Evolutionary conservation across 805 yeast genomes (phyloP).

Genomic region (Cyberlindnera amylophila): DNA sequence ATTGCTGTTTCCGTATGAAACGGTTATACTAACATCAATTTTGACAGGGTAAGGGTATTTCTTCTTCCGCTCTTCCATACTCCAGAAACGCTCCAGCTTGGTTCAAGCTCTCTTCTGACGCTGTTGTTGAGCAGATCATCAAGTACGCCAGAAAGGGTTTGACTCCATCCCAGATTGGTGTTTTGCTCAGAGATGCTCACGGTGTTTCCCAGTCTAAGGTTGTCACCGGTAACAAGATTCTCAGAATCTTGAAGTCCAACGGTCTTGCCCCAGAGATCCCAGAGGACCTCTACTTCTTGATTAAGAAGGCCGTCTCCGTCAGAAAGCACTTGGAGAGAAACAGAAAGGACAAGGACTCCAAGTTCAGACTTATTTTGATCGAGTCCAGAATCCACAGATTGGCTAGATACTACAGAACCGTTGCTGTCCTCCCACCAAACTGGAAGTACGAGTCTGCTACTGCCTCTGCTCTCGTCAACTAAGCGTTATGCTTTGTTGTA

Average conservation of each 20-base stretch:
- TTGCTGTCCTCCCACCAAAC: conserved; percentile 98
- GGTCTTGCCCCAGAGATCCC: conserved; percentile 99
- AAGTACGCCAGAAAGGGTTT: conserved; percentile 99
- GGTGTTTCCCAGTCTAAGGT: conserved; percentile 98
- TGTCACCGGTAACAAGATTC: conserved; percentile 98
- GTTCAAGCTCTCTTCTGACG: conserved; percentile 96
- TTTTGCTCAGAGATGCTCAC: conserved; percentile 98
- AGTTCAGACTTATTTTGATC: conserved; percentile 99
- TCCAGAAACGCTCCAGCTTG: conserved; percentile 98
- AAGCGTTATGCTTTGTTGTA: conserved; percentile 35
- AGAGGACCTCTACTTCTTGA: conserved; percentile 98
- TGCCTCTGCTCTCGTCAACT: conserved; percentile 99
- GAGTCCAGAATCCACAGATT: conserved; percentile 99
- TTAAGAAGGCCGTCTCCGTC: conserved; percentile 99
- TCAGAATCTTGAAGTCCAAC: conserved; percentile 98
- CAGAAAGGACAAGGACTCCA: conserved; percentile 99
- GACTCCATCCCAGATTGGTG: conserved; percentile 99
- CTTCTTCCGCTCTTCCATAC: conserved; percentile 98
- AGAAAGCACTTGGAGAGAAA: conserved; percentile 99
- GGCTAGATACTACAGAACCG: conserved; percentile 99
- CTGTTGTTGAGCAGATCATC: conserved; percentile 96
- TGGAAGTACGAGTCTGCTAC: conserved; percentile 99
- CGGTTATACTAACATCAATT: conserved; percentile 39
- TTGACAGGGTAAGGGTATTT: conserved; percentile 95
- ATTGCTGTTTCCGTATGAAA: conserved; percentile 7